phyloP scores from a whole-genome alignment of 371 early-diverging fungal species.

The Zychaea mexicana region DNA sequence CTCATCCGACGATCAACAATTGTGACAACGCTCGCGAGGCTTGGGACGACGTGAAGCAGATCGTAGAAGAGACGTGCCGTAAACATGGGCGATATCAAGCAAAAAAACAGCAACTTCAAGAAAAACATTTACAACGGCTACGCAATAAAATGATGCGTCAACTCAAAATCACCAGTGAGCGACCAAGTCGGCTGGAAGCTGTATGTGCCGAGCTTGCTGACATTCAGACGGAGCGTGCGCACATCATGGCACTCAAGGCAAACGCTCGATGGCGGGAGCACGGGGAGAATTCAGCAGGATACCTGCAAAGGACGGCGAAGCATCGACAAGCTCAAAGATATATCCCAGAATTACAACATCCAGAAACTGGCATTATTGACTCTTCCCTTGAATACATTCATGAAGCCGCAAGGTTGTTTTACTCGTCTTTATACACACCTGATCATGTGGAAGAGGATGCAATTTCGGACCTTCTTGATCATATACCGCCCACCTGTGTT shows the following conservation, averaged over 20 bases:
- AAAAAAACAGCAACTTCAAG: background rate
- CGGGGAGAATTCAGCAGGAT: background rate
- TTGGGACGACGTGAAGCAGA: too few relatives aligned
- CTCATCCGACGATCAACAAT: too few relatives aligned
- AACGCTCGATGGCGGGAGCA: background rate
- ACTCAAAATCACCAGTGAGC: background rate
- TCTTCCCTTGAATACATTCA: conserved; percentile 1
- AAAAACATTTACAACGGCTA: background rate
- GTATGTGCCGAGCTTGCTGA: background rate
- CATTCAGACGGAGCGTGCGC: background rate
- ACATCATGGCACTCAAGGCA: background rate
- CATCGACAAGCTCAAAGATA: background rate
- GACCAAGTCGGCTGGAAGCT: background rate
- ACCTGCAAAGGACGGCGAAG: background rate
- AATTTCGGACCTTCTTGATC: background rate
- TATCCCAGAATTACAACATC: background rate
- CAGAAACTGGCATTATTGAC: background rate
- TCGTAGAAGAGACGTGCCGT: background rate
- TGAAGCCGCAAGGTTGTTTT: background rate
- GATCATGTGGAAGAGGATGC: background rate
- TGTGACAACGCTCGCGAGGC: too few relatives aligned
- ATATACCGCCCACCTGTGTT: background rate
- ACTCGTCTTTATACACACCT: background rate
- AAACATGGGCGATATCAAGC: background rate
- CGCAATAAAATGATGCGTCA: background rate